These are phyloP conservation scores for Lolium multiflorum DNA, from an alignment of 176 grass and related monocot genomes.

Conservation along the genomic window DNA sequence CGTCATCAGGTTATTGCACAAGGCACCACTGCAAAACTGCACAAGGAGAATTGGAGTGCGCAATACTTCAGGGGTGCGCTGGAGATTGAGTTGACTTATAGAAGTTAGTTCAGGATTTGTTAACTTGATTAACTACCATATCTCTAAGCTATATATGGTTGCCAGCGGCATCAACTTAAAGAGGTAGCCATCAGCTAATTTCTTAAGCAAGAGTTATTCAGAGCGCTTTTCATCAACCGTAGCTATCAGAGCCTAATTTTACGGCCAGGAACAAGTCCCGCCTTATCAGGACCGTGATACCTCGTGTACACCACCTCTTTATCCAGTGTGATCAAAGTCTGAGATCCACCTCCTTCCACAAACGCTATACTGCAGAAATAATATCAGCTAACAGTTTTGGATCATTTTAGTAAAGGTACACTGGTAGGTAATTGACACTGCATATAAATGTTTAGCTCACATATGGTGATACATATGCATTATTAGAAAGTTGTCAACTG, in stretches of 20 bases:
- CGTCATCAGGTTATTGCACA: not conserved
- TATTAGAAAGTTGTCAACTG: not conserved
- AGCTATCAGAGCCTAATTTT: not conserved
- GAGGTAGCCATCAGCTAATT: not conserved
- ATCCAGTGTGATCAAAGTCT: constrained; percentile 2
- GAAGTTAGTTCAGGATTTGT: constrained; percentile 21
- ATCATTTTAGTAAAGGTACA: constrained; percentile 18
- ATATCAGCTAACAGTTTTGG: not conserved
- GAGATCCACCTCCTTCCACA: not conserved
- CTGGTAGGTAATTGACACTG: not conserved
- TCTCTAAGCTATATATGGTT: constrained; percentile 20
- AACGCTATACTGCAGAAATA: not conserved
- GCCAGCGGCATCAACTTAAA: not conserved
- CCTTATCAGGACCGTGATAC: not conserved
- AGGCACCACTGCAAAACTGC: too few species aligned
- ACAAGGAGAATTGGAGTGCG: too few species aligned
- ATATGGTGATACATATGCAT: not conserved
- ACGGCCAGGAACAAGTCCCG: not conserved
- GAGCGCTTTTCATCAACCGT: not conserved
- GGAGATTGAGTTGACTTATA: not conserved
- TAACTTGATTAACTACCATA: not conserved
- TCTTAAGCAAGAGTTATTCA: not conserved
- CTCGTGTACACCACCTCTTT: not conserved
- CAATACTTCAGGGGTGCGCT: not conserved
- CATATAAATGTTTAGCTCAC: not conserved